These are phyloP conservation scores for Hyphopichia khmerensis DNA, from an alignment of 1,139 yeast species.

Conservation along the genomic window DNA sequence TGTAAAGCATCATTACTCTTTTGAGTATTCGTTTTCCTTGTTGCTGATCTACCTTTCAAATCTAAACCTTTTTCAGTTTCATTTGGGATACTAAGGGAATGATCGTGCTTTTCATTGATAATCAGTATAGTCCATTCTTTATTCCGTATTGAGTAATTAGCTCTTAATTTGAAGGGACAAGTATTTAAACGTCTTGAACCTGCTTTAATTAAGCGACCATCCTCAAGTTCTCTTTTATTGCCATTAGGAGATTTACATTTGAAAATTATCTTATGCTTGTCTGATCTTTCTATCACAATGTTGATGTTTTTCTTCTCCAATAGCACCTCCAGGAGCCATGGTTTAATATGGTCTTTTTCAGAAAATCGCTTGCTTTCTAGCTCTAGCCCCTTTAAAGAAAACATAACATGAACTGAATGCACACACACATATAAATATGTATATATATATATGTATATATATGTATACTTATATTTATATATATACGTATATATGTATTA, in stretches of 20 bases:
- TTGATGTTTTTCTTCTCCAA: slow-evolving; percentile 52
- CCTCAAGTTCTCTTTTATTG: slow-evolving; percentile 13
- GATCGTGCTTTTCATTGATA: slow-evolving; percentile 54
- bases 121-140: slow-evolving; percentile 62
- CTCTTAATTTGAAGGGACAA: slow-evolving; percentile 71
- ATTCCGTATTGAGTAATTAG: slow-evolving; percentile 58
- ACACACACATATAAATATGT: no score
- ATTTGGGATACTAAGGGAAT: slow-evolving; percentile 13
- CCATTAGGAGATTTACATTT: slow-evolving; percentile 52
- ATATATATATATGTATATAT: no score
- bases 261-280: slow-evolving; percentile 65
- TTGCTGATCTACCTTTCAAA: no score
- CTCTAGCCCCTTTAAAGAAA: slow-evolving; percentile 12
- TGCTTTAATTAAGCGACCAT: slow-evolving; percentile 10
- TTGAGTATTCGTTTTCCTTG: no score
- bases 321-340: slow-evolving; percentile 58
- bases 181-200: slow-evolving; percentile 25
- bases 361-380: slow-evolving; percentile 15
- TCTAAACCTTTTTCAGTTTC: no score
- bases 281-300: slow-evolving; percentile 70
- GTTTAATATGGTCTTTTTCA: slow-evolving; percentile 50
- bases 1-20: no score
- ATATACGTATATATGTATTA: neutral
- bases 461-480: no score
- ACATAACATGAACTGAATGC: no score